phyloP scores from a whole-genome alignment of 805 yeast species.

The Yarrowia yakushimensis region DNA sequence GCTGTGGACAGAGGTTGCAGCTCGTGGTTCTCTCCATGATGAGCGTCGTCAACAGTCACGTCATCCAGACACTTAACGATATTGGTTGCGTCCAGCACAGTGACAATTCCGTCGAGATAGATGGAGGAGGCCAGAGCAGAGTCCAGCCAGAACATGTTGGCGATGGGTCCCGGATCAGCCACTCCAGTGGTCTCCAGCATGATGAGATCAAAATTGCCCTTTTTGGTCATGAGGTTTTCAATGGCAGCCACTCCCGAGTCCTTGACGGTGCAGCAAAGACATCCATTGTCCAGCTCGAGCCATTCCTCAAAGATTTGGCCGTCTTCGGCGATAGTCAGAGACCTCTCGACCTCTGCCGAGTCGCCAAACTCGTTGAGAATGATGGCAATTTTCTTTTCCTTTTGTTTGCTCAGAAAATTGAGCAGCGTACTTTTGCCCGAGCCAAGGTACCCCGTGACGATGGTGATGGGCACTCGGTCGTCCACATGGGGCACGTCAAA shows the following conservation, averaged over 20 bases:
- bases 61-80: constrained; percentile 64
- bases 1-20: constrained; percentile 64
- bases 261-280: constrained; percentile 93
- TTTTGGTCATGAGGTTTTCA: constrained; percentile 72
- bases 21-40: constrained; percentile 42
- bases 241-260: constrained; percentile 94
- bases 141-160: constrained; percentile 96
- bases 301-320: constrained; percentile 74
- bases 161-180: constrained; percentile 97
- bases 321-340: constrained; percentile 64
- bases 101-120: constrained; percentile 80
- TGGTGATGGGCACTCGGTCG: constrained; percentile 78
- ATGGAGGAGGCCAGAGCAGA: constrained; percentile 80
- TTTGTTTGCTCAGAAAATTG: constrained; percentile 60
- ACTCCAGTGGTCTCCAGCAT: constrained; percentile 91
- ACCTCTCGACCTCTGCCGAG: constrained; percentile 82
- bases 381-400: constrained; percentile 78
- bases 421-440: constrained; percentile 86
- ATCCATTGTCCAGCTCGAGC: constrained; percentile 95
- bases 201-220: constrained; percentile 82
- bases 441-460: constrained; percentile 92
- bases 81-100: constrained; percentile 57
- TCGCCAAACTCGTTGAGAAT: constrained; percentile 78
- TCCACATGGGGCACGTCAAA: constrained; percentile 20
- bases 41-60: constrained; percentile 41